Conservation (phyloP, 2,329 filamentous ascomycete genomes). For the Ophiostoma sp. region DNA sequence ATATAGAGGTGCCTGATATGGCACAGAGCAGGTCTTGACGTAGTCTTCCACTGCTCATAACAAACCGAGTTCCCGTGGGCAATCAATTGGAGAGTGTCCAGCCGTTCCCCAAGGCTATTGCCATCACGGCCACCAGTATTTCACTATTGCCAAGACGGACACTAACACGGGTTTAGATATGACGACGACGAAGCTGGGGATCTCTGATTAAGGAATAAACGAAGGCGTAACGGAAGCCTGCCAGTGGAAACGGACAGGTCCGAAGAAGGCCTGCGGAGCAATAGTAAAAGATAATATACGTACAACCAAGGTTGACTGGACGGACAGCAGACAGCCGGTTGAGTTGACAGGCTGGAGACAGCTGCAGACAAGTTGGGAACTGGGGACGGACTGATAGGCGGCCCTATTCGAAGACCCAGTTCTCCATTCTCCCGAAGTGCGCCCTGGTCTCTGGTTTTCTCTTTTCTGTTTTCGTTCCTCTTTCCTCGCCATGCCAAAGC, state of each 20-base stretch:
- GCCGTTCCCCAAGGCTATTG: too few relatives aligned
- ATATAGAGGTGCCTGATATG: too few relatives aligned
- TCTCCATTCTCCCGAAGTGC: slow-evolving; percentile 4
- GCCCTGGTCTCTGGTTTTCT: neutral
- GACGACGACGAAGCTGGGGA: neutral
- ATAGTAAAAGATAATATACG: too few relatives aligned
- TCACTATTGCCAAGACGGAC: neutral
- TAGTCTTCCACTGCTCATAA: too few relatives aligned
- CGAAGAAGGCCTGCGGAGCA: too few relatives aligned
- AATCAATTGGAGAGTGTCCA: too few relatives aligned
- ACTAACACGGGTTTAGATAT: neutral
- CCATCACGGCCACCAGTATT: too few relatives aligned
- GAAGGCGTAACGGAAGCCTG: neutral
- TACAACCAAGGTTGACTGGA: neutral
- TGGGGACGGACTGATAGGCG: neutral
- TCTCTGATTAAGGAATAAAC: neutral
- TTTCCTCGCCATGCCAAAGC: neutral
- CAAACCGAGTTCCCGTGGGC: too few relatives aligned
- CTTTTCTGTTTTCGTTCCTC: neutral
- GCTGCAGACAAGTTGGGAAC: too few relatives aligned
- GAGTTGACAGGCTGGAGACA: neutral
- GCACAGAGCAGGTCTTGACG: too few relatives aligned
- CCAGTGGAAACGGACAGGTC: too few relatives aligned
- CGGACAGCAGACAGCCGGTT: neutral
- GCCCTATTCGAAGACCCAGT: neutral